A percentile compares a stretch with the other conserved stretches of the same genome.
These are phyloP conservation scores for Oehlia diaphana DNA, from an alignment of 192 early-diverging fungal genomes.

Conservation along the genomic window DNA sequence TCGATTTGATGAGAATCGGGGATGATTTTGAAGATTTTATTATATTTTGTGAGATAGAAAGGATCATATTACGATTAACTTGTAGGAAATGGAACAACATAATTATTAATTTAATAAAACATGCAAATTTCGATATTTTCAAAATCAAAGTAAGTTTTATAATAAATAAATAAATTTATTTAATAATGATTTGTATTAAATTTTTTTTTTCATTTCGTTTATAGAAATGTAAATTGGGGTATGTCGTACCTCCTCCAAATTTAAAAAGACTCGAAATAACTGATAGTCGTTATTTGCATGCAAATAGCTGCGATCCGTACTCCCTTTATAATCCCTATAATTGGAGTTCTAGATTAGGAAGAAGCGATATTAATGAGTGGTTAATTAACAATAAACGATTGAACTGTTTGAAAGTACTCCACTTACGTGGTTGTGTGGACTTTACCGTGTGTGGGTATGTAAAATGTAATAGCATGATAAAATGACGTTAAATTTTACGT, in stretches of 20 bases:
- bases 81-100: not conserved
- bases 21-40: not conserved
- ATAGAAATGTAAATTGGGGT: not conserved
- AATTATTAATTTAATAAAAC: not conserved
- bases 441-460: not conserved
- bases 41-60: not conserved
- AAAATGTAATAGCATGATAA: not conserved
- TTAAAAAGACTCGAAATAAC: no score
- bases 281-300: no score
- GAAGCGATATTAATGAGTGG: not conserved
- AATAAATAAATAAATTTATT: not conserved
- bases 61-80: not conserved
- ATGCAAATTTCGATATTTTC: not conserved
- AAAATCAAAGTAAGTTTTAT: not conserved
- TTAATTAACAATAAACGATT: not conserved
- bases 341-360: not conserved
- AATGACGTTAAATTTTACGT: not conserved
- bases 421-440: not conserved
- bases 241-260: no score
- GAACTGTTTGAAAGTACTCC: not conserved
- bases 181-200: not conserved
- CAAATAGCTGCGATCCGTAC: no score
- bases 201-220: not conserved
- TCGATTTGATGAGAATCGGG: not conserved
- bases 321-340: not conserved